phyloP scores from a whole-genome alignment of 2,329 filamentous ascomycete species.

The Aureobasidium sp. region DNA sequence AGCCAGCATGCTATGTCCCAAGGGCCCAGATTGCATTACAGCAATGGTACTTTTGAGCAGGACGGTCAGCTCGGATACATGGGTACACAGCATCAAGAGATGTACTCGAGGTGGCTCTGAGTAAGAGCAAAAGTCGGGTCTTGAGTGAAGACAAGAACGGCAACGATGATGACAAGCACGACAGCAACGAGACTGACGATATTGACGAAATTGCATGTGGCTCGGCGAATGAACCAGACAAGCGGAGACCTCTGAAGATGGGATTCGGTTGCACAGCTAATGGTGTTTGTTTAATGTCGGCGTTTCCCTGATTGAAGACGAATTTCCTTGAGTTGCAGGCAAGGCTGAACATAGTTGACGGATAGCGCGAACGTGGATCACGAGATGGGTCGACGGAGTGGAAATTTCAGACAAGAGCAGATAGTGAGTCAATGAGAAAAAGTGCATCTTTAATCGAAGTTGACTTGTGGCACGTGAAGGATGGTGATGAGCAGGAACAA shows the following conservation, averaged over 20 bases:
- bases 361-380: neutral
- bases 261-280: neutral
- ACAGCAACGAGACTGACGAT: conserved; percentile 7
- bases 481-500: neutral
- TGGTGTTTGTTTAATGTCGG: neutral
- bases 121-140: neutral
- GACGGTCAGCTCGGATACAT: neutral
- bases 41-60: neutral
- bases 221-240: neutral
- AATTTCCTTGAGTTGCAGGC: neutral
- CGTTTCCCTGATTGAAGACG: neutral
- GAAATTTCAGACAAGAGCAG: neutral
- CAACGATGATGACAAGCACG: conserved; percentile 7
- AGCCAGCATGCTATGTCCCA: neutral
- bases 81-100: neutral
- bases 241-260: neutral
- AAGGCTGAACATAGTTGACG: neutral
- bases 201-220: conserved; percentile 8
- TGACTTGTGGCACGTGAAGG: neutral
- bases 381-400: neutral
- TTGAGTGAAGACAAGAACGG: neutral
- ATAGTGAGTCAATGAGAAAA: neutral
- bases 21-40: neutral
- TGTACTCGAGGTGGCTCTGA: conserved; percentile 7
- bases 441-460: neutral